Percentiles rank a stretch among this genome's conserved stretches.
Conservation (phyloP, 495 filamentous ascomycete species). For the Podospora pseudocomata region DNA sequence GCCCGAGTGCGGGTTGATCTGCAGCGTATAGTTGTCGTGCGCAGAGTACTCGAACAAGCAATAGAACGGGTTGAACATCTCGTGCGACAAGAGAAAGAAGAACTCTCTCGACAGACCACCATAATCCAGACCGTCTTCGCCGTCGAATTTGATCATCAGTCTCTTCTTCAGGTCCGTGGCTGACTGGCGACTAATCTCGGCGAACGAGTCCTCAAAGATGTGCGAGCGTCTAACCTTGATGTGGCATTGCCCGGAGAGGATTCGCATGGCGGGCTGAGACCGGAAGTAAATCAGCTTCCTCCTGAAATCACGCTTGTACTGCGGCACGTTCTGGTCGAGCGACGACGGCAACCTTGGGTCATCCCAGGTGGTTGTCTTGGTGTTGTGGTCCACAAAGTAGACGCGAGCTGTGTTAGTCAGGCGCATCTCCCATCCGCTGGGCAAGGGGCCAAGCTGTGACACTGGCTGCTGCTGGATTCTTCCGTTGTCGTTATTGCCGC, state of each 20-base stretch:
- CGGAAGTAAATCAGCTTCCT: constrained; percentile 99
- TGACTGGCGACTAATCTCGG: constrained; percentile 95
- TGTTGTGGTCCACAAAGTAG: constrained; percentile 99
- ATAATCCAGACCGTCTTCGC: constrained; percentile 96
- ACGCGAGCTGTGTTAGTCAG: constrained; percentile 96
- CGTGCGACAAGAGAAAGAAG: constrained; percentile 99
- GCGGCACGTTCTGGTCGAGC: constrained; percentile 94
- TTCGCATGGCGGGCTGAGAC: constrained; percentile 92
- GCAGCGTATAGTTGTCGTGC: constrained; percentile 99
- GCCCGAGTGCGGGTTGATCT: constrained; percentile 99
- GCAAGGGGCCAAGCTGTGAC: constrained; percentile 92
- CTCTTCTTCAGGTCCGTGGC: constrained; percentile 97
- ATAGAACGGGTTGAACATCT: constrained; percentile 99
- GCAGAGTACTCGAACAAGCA: constrained; percentile 99
- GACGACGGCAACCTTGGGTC: constrained; percentile 94
- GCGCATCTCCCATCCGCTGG: constrained; percentile 99
- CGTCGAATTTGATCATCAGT: constrained; percentile 99
- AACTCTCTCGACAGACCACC: constrained; percentile 98
- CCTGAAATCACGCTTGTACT: constrained; percentile 98
- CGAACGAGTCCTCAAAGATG: constrained; percentile 98
- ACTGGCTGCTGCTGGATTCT: constrained; percentile 97
- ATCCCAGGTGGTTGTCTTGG: constrained; percentile 99
- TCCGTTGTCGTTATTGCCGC: constrained; percentile 69
- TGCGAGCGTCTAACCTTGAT: constrained; percentile 95
- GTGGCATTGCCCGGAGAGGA: constrained; percentile 93